Base-by-base conservation (phyloP, 2,329 filamentous ascomycete genomes). In the Beauveria caledonica region DNA sequence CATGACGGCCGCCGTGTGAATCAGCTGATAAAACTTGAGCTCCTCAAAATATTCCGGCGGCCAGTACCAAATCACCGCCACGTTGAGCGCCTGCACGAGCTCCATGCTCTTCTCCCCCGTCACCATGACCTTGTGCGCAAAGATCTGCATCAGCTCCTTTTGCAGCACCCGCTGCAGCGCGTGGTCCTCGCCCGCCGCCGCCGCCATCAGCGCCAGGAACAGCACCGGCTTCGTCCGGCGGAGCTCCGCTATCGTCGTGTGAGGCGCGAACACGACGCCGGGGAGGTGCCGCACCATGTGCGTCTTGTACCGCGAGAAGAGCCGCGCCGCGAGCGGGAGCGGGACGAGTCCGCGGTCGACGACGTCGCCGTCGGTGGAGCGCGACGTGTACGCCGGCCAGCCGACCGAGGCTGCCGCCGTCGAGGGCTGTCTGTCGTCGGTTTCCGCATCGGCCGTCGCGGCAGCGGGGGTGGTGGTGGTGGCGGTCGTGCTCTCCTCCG, bases 1-100 rank as follows among this genome's bases (percentile, higher is more conserved):
- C 86, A 96, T 90, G 66, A 90, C 82, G 52, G 87, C 87, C 2
- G 89, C 88, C 68, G 90, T 85, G 70, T 96, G 90, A 50, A 91
- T 85, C 65, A 94, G 81, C 75, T 93, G 89, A 74, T 94, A 96
- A 71, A 94, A 95, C 70, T 94, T 94, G 68, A 93, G 84, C 73
- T 94, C 88, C 68, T 95, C 90, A 62, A 89, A 89, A 66, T 89
- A 83, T 65, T 93, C 86, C 0, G 91, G 91, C 17, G 90, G 90
- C 71, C 86, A 86, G 71, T 96, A 95, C 89, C 91, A 96, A 21
- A 92, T 82, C n/a, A 87, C 85, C 7, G 85, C 80, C 3, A 96
- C 77, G 61, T 90, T 81, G 45, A 96, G 76, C 1, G 89, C 84
- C 73, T 96, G 92, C 9, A 95, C 84, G 7, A 96, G 77, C 71